These are phyloP conservation scores for Arthrobotrys musiformis DNA, from an alignment of 2,329 filamentous ascomycete genomes.

Conservation along the genomic window DNA sequence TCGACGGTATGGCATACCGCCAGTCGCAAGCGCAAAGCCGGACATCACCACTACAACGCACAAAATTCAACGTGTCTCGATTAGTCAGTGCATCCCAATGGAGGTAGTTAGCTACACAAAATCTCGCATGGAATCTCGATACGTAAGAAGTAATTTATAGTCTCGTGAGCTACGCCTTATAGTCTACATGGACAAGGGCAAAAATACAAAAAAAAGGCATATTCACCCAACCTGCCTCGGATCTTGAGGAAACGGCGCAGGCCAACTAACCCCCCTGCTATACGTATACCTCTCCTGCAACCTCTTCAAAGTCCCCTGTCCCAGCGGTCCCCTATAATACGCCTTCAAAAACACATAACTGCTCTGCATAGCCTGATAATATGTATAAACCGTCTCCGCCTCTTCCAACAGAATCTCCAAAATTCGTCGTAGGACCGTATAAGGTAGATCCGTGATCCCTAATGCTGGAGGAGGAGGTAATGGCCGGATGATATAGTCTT, in stretches of 20 bases:
- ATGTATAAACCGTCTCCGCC: slow-evolving; percentile 5
- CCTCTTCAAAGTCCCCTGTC: slow-evolving; percentile 22
- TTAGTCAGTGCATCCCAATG: no score
- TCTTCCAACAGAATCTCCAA: slow-evolving; percentile 28
- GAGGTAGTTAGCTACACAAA: no score
- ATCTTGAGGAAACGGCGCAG: slow-evolving; percentile 34
- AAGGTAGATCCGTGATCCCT: slow-evolving; percentile 29
- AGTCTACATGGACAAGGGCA: no score
- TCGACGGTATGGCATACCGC: no score
- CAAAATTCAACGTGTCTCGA: no score
- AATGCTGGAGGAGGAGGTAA: neutral
- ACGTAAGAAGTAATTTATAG: no score
- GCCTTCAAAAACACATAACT: slow-evolving; percentile 47
- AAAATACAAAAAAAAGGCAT: no score
- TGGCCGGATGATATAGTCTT: slow-evolving; percentile 7
- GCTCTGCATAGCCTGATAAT: slow-evolving; percentile 29
- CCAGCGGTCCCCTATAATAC: slow-evolving; percentile 20
- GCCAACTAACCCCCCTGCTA: slow-evolving; percentile 36
- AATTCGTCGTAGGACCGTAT: slow-evolving; percentile 18
- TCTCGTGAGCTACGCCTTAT: no score
- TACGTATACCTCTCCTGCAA: slow-evolving; percentile 42
- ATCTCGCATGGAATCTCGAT: no score
- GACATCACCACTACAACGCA: no score
- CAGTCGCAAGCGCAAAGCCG: no score
- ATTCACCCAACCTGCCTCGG: slow-evolving; percentile 36